Conservation (phyloP, 306 rosid species). For the Trichosanthes cucumerina region DNA sequence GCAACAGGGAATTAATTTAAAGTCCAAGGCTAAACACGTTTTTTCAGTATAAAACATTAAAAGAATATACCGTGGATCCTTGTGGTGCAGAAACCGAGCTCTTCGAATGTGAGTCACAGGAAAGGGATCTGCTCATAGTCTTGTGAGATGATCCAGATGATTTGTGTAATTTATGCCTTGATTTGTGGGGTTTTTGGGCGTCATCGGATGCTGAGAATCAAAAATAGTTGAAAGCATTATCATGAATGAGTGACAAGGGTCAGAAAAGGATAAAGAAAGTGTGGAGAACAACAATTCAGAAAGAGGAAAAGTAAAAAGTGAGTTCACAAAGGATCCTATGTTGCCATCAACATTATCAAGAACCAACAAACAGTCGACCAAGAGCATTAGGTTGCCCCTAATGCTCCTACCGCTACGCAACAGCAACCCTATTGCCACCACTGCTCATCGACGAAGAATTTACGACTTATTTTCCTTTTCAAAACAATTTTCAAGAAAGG, state of each 20-base stretch:
- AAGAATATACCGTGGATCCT: constrained; percentile 57
- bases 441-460: not conserved
- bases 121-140: constrained; percentile 79
- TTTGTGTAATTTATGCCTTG: constrained; percentile 81
- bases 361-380: not conserved
- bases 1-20: not conserved
- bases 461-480: not conserved
- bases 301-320: constrained; percentile 32
- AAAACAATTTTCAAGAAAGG: not conserved
- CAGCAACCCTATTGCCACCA: not conserved
- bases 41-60: not conserved
- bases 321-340: constrained; percentile 71
- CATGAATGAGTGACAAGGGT: constrained; percentile 11
- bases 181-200: constrained; percentile 77
- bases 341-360: constrained; percentile 21
- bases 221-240: constrained; percentile 26
- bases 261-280: constrained; percentile 22
- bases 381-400: not conserved
- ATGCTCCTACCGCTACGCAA: not conserved
- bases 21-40: not conserved
- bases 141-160: constrained; percentile 82
- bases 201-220: constrained; percentile 74
- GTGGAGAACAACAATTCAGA: constrained; percentile 26
- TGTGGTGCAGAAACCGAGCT: constrained; percentile 67
- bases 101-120: constrained; percentile 84